phyloP scores from a whole-genome alignment of 371 early-diverging fungal genomes.

The Mortierella sp. region DNA sequence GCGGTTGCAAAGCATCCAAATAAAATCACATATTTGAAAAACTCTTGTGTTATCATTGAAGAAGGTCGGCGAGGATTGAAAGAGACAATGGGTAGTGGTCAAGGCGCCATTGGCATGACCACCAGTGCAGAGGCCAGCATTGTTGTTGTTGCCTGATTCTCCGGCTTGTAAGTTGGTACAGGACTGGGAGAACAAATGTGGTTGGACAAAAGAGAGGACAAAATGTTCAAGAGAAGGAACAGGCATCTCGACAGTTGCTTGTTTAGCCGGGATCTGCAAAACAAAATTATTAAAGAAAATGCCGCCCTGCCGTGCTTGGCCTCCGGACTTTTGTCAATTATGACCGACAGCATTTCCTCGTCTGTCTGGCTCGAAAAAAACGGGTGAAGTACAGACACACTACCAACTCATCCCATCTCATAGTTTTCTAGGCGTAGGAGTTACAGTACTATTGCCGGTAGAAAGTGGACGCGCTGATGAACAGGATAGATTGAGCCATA shows the following conservation, averaged over 20 bases:
- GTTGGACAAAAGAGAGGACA: conserved; percentile 61
- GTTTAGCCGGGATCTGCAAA: not conserved
- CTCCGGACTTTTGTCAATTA: not conserved
- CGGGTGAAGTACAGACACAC: not conserved
- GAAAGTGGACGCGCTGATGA: too few relatives aligned
- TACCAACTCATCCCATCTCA: too few relatives aligned
- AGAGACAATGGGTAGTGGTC: conserved; percentile 19
- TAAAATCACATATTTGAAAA: not conserved
- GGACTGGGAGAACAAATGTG: conserved; percentile 60
- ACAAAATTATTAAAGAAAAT: not conserved
- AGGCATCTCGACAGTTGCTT: not conserved
- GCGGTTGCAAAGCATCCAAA: not conserved
- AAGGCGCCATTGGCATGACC: not conserved
- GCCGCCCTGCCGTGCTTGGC: too few relatives aligned
- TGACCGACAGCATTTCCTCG: not conserved
- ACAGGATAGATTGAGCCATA: too few relatives aligned
- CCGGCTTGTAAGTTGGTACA: conserved; percentile 55
- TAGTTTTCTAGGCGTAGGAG: too few relatives aligned
- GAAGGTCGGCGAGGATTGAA: conserved; percentile 14
- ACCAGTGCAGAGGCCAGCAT: not conserved
- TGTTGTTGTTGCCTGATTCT: not conserved
- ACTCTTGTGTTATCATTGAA: not conserved
- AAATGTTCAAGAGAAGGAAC: not conserved
- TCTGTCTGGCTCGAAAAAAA: not conserved
- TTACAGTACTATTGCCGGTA: too few relatives aligned